Evolutionary conservation across 2,329 filamentous ascomycete species (phyloP).

Genomic region (Blumeria graminis): DNA sequence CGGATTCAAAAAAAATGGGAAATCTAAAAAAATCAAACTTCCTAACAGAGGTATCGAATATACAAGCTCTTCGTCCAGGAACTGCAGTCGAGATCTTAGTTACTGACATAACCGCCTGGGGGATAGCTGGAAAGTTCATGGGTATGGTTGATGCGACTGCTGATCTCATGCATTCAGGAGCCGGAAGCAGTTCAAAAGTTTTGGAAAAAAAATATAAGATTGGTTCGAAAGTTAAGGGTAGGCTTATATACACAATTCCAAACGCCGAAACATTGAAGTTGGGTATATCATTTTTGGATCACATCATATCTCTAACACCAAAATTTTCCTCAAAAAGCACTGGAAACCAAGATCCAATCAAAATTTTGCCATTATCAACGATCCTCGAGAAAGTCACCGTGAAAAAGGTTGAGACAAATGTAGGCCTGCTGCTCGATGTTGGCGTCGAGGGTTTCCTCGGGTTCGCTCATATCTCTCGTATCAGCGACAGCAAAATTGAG

Average conservation of each 20-base stretch:
- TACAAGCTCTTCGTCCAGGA: slow-evolving; percentile 77
- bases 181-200: slow-evolving; percentile 41
- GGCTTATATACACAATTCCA: slow-evolving; percentile 74
- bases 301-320: slow-evolving; percentile 39
- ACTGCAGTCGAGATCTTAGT: slow-evolving; percentile 72
- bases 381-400: slow-evolving; percentile 58
- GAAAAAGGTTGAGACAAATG: slow-evolving; percentile 50
- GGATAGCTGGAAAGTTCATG: slow-evolving; percentile 77
- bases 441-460: slow-evolving; percentile 44
- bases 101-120: slow-evolving; percentile 46
- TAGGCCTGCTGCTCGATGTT: slow-evolving; percentile 61
- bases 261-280: slow-evolving; percentile 57
- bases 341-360: slow-evolving; percentile 24
- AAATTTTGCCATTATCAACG: slow-evolving; percentile 44
- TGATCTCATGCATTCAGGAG: slow-evolving; percentile 71
- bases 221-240: slow-evolving; percentile 61
- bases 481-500: slow-evolving; percentile 79
- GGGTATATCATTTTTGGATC: slow-evolving; percentile 70
- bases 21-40: slow-evolving; percentile 38
- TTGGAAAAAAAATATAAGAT: slow-evolving; percentile 58
- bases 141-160: slow-evolving; percentile 78
- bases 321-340: slow-evolving; percentile 21
- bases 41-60: slow-evolving; percentile 55
- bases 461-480: slow-evolving; percentile 83
- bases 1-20: slow-evolving; percentile 43